These are phyloP conservation scores for Pulveroboletus sp. DNA, from an alignment of 768 basidiomycete species.

Conservation along the genomic window DNA sequence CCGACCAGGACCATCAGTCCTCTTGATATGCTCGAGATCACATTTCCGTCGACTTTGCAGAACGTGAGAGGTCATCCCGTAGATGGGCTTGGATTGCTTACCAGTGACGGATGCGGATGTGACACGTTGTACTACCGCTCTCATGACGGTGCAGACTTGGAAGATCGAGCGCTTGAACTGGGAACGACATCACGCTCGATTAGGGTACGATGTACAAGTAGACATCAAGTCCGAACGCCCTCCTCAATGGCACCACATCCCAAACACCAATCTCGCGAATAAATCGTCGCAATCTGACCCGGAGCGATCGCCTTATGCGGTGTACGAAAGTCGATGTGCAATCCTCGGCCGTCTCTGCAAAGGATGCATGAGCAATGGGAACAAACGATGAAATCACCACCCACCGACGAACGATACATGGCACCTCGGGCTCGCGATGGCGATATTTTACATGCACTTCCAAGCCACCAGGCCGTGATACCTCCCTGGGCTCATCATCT, in stretches of 20 bases:
- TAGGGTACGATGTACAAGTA: too few relatives aligned
- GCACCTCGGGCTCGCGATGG: conserved; percentile 60
- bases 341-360: conserved; percentile 23
- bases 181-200: too few relatives aligned
- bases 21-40: conserved; percentile 77
- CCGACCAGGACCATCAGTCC: conserved; percentile 92
- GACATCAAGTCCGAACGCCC: conserved; percentile 12
- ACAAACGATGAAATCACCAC: conserved; percentile 12
- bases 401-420: conserved; percentile 53
- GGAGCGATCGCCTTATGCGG: conserved; percentile 69
- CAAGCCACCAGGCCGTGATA: conserved; percentile 45
- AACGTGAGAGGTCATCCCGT: neutral
- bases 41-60: conserved; percentile 69
- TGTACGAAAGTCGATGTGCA: conserved; percentile 49
- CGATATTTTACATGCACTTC: conserved; percentile 58
- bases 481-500: conserved; percentile 47
- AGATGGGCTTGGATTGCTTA: conserved; percentile 27
- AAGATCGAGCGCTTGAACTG: too few relatives aligned
- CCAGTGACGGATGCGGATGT: conserved; percentile 82
- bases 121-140: conserved; percentile 84
- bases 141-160: conserved; percentile 46
- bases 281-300: conserved; percentile 80
- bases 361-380: conserved; percentile 8
- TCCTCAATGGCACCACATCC: conserved; percentile 72
- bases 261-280: conserved; percentile 73